phyloP scores from a whole-genome alignment of 2,329 filamentous ascomycete genomes.

The Westerdykella ornata region DNA sequence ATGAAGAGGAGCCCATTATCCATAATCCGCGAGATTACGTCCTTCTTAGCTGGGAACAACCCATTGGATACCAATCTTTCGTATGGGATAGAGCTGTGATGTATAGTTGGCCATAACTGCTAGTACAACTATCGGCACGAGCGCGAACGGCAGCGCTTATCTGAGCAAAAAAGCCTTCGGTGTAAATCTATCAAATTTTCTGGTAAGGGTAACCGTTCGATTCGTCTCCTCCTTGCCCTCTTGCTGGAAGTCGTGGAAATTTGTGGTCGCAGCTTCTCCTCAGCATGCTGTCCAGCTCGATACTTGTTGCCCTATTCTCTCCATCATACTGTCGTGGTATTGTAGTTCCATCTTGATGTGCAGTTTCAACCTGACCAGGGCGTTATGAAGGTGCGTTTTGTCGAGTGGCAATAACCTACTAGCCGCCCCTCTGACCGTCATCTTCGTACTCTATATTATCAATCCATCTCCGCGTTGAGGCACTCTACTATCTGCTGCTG shows the following conservation, averaged over 20 bases:
- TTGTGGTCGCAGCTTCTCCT: constrained; percentile 2
- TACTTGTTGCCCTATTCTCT: constrained; percentile 4
- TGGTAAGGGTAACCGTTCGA: too few species aligned
- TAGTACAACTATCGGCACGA: constrained; percentile 22
- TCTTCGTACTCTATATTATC: too few species aligned
- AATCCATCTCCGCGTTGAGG: too few species aligned
- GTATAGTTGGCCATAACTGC: constrained; percentile 23
- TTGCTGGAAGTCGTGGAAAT: background rate
- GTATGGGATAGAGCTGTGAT: constrained; percentile 21
- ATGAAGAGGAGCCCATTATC: constrained; percentile 32
- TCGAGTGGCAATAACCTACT: too few species aligned
- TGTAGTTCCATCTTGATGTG: constrained; percentile 2
- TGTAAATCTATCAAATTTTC: constrained; percentile 15
- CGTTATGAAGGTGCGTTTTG: too few species aligned
- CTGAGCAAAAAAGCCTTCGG: constrained; percentile 17
- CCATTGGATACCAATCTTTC: constrained; percentile 31
- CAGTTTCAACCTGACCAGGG: constrained; percentile 1
- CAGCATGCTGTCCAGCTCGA: constrained; percentile 7
- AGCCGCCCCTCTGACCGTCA: too few species aligned
- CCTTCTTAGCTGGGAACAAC: constrained; percentile 20
- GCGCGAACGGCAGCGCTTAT: constrained; percentile 16
- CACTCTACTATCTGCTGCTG: too few species aligned
- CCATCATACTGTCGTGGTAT: constrained; percentile 5
- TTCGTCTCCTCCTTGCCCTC: background rate
- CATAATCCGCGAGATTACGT: constrained; percentile 32